phyloP scores from a whole-genome alignment of 2,329 filamentous ascomycete species.

The Coniella lustricola region DNA sequence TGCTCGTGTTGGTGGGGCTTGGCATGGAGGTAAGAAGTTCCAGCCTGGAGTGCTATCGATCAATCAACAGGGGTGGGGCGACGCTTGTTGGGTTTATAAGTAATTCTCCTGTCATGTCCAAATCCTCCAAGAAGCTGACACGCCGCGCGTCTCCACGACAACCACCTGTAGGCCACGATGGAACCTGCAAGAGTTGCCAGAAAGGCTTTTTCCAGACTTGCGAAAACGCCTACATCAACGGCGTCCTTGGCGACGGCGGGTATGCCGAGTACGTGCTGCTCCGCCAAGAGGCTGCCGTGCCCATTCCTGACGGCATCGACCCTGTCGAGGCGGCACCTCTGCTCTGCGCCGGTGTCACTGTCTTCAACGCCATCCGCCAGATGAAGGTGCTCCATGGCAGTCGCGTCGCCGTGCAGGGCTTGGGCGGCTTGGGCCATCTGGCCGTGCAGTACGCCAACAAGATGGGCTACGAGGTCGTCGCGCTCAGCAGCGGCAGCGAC shows the following conservation, averaged over 20 bases:
- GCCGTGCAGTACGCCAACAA: constrained; percentile 68
- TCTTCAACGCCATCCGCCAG: constrained; percentile 53
- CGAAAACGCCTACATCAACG: constrained; percentile 55
- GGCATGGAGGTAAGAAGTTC: constrained; percentile 52
- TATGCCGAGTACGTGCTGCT: constrained; percentile 59
- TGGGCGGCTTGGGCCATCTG: constrained; percentile 71
- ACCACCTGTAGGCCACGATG: constrained; percentile 45
- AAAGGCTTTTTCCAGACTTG: constrained; percentile 63
- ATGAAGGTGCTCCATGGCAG: constrained; percentile 44
- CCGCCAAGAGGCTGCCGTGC: constrained; percentile 52
- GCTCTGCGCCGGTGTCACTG: constrained; percentile 59
- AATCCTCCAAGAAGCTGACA: background rate
- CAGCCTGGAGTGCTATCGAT: background rate
- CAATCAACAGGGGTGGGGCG: too few relatives aligned
- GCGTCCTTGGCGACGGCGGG: constrained; percentile 59
- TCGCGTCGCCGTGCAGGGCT: constrained; percentile 56
- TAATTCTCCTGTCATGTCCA: too few relatives aligned
- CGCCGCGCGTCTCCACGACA: too few relatives aligned
- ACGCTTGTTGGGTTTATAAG: too few relatives aligned
- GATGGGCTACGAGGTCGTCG: constrained; percentile 70
- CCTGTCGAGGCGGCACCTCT: constrained; percentile 50
- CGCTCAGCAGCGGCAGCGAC: constrained; percentile 53
- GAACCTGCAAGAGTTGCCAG: constrained; percentile 54
- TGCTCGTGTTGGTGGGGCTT: constrained; percentile 59
- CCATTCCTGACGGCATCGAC: constrained; percentile 45